Base-by-base conservation (phyloP, 192 early-diverging fungal genomes). In the Diversispora epigaea region DNA sequence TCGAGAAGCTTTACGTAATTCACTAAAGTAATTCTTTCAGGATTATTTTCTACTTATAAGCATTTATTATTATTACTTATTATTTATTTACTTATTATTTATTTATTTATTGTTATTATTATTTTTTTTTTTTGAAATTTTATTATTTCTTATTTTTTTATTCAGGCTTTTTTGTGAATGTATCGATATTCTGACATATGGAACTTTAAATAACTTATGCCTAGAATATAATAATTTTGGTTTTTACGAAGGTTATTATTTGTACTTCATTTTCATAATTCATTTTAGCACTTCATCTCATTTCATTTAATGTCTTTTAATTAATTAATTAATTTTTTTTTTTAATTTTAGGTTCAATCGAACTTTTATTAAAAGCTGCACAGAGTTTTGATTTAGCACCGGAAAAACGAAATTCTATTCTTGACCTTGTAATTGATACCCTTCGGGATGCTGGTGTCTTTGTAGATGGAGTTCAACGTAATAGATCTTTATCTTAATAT, bases 121-220 rank as follows among this genome's bases (percentile, higher is more conserved):
- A 54, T 14, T 17, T 54, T 12, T 17, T 17, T 1, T 54, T 54
- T 0, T 12, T 14, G 49, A 8, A 14, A 1, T 14, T 17, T 54
- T n/a, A n/a, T n/a, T n/a, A n/a, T 44, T 64, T 17, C 15, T n/a
- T 6, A 4, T 54, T 25, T 11, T 44, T 8, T 69, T 69, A 22
- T 12, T 14, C 6, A 69, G 68, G 4, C 32, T 75, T 10, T 75
- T 75, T 54, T 54, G 40, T 39, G 73, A 75, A 22, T 47, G 44
- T 44, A 75, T 75, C 15, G 43, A 75, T 19, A 75, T 41, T 22
- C 32, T 75, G 61, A 75, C 73, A 6, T 75, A 65, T n/a, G 73
- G 58, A n/a, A 75, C 73, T 11, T 65, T 75, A 40, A 56, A 65
- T 57, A 75, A 63, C 6, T 21, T 75, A 41, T 75, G 73, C 21